phyloP scores from a whole-genome alignment of 2,329 filamentous ascomycete genomes.

The Phialophora expanda region DNA sequence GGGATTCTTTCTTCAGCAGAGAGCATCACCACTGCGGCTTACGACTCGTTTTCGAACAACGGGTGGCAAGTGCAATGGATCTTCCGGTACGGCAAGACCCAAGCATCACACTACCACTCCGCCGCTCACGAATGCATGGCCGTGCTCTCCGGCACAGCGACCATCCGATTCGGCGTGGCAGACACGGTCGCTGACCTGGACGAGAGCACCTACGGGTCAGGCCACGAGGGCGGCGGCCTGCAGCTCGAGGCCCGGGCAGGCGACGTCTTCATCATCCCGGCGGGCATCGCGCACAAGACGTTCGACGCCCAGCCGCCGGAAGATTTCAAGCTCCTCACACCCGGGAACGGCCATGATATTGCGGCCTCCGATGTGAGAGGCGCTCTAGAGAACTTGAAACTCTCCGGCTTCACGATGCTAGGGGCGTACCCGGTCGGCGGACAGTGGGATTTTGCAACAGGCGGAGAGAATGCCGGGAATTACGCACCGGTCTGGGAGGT shows the following conservation, averaged over 20 bases:
- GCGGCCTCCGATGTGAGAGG: conserved; percentile 43
- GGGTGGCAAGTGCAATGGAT: conserved; percentile 63
- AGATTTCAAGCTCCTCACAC: conserved; percentile 51
- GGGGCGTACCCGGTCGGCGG: conserved; percentile 58
- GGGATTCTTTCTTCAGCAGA: conserved; percentile 43
- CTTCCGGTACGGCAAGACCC: conserved; percentile 61
- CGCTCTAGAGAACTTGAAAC: conserved; percentile 45
- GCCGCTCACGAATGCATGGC: conserved; percentile 63
- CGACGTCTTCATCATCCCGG: conserved; percentile 65
- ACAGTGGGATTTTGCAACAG: conserved; percentile 58
- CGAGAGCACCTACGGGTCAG: conserved; percentile 48
- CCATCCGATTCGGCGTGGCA: conserved; percentile 61
- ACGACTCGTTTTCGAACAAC: conserved; percentile 55
- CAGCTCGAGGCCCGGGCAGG: conserved; percentile 56
- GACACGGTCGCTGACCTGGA: conserved; percentile 52
- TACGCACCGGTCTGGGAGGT: conserved; percentile 54
- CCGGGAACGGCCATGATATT: conserved; percentile 49
- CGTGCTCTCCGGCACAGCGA: conserved; percentile 59
- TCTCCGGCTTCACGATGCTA: conserved; percentile 61
- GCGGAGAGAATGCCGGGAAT: conserved; percentile 53
- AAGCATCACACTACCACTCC: conserved; percentile 63
- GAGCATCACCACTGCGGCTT: conserved; percentile 41
- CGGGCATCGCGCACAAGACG: conserved; percentile 62
- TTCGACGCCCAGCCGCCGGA: conserved; percentile 49
- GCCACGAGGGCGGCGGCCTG: conserved; percentile 56